These are phyloP conservation scores for Coleophoma cylindrospora DNA, from an alignment of 2,329 filamentous ascomycete species.

Conservation along the genomic window DNA sequence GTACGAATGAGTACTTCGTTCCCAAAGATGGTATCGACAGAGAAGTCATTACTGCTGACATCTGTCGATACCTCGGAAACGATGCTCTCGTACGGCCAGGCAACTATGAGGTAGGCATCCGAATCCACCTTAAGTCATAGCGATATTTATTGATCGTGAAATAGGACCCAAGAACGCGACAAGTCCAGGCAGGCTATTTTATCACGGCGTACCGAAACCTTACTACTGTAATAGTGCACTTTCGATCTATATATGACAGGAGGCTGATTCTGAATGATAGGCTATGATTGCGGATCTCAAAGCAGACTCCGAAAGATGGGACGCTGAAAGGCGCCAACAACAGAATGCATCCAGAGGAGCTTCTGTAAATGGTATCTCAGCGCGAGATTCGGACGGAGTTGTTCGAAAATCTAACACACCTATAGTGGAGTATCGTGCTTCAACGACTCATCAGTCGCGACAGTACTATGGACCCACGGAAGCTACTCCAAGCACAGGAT, in stretches of 20 bases:
- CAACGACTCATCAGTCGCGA: constrained; percentile 27
- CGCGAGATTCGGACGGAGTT: constrained; percentile 22
- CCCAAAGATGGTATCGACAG: constrained; percentile 76
- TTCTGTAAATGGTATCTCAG: constrained; percentile 27
- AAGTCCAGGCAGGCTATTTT: constrained; percentile 67
- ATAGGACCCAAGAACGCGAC: constrained; percentile 49
- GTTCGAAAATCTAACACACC: constrained; percentile 29
- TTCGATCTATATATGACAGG: constrained; percentile 1
- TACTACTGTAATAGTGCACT: constrained; percentile 55
- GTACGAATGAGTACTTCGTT: constrained; percentile 76
- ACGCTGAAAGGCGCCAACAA: constrained; percentile 23
- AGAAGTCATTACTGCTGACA: constrained; percentile 79
- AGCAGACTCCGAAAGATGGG: constrained; percentile 46
- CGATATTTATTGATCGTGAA: constrained; percentile 12
- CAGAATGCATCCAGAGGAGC: constrained; percentile 21
- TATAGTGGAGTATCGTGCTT: constrained; percentile 28
- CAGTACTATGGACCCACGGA: constrained; percentile 29
- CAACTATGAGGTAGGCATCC: constrained; percentile 59
- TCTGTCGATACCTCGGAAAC: constrained; percentile 78
- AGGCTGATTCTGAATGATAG: constrained; percentile 26
- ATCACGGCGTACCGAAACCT: constrained; percentile 76
- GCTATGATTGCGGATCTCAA: constrained; percentile 51
- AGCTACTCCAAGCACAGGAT: constrained; percentile 12
- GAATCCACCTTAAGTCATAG: too few relatives aligned
- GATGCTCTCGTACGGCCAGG: constrained; percentile 75